These are phyloP conservation scores for Bruguiera gymnorhiza DNA, from an alignment of 345 rosid genomes.

Conservation along the genomic window DNA sequence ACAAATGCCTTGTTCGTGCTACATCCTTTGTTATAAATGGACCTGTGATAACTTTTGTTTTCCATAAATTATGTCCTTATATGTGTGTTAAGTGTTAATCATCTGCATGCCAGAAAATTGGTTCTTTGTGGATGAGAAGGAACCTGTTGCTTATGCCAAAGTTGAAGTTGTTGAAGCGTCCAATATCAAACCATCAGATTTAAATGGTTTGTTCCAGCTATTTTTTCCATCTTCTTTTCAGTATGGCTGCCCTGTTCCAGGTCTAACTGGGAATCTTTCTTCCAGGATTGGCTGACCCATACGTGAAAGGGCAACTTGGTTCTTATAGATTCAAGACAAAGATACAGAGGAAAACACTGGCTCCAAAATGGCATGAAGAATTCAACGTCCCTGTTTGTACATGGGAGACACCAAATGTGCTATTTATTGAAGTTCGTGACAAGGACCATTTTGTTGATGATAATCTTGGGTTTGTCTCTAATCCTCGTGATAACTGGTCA, in stretches of 20 bases:
- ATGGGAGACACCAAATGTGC: slow-evolving; percentile 69
- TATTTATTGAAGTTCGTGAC: slow-evolving; percentile 73
- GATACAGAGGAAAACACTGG: slow-evolving; percentile 57
- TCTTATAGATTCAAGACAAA: slow-evolving; percentile 71
- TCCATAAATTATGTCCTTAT: background rate
- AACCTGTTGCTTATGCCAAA: slow-evolving; percentile 62
- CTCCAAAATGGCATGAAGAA: slow-evolving; percentile 92
- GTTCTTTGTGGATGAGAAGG: slow-evolving; percentile 81
- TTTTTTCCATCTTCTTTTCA: slow-evolving; percentile 3
- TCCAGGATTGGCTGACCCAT: slow-evolving; percentile 94
- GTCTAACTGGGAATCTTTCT: slow-evolving; percentile 10
- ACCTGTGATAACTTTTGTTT: background rate
- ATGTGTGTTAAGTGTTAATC: background rate
- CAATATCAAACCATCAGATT: slow-evolving; percentile 77
- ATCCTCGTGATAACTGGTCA: background rate
- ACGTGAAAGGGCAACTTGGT: slow-evolving; percentile 90
- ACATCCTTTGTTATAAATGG: background rate
- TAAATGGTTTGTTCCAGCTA: slow-evolving; percentile 56
- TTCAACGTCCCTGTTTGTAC: slow-evolving; percentile 70
- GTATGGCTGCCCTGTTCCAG: background rate
- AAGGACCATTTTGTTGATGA: slow-evolving; percentile 82
- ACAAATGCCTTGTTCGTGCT: too few relatives aligned
- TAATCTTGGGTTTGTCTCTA: slow-evolving; percentile 67
- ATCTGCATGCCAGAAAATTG: slow-evolving; percentile 53
- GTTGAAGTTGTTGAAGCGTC: slow-evolving; percentile 87